Evolutionary conservation across 139 green algal species (phyloP).

Genomic region (Marvania coccoides): DNA sequence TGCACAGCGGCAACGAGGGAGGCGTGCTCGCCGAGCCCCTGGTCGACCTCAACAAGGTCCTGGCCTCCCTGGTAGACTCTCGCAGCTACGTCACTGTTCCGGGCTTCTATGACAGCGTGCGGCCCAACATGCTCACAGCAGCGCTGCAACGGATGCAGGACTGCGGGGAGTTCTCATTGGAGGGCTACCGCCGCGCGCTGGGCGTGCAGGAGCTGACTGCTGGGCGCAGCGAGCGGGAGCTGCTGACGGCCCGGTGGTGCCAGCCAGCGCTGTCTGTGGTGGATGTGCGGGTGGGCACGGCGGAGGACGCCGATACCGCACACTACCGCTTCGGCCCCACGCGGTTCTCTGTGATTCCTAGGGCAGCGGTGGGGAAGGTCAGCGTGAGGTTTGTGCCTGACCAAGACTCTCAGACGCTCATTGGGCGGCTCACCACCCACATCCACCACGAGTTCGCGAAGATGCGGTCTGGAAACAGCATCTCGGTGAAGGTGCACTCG

Average conservation of each 20-base stretch:
- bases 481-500: conserved; percentile 53
- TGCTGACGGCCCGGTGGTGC: conserved; percentile 84
- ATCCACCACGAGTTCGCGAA: conserved; percentile 71
- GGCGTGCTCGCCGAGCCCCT: conserved; percentile 92
- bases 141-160: conserved; percentile 47
- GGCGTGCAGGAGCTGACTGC: conserved; percentile 62
- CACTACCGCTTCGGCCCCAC: conserved; percentile 81
- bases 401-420: conserved; percentile 33
- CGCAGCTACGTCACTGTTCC: conserved; percentile 44
- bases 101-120: conserved; percentile 79
- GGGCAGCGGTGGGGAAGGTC: conserved; percentile 66
- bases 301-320: conserved; percentile 17
- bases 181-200: conserved; percentile 47
- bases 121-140: conserved; percentile 52
- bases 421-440: conserved; percentile 51
- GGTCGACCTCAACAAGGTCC: conserved; percentile 70
- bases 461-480: conserved; percentile 69
- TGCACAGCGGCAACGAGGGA: conserved; percentile 93
- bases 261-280: conserved; percentile 76
- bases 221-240: conserved; percentile 43
- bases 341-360: conserved; percentile 90
- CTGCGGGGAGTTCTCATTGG: conserved; percentile 55
- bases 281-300: conserved; percentile 63
- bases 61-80: conserved; percentile 55
- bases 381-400: conserved; percentile 65